Percentiles rank a stretch among this genome's conserved stretches.
Evolutionary conservation across 2,329 filamentous ascomycete species (phyloP).

Genomic region (Neodidymelliopsis sp.): DNA sequence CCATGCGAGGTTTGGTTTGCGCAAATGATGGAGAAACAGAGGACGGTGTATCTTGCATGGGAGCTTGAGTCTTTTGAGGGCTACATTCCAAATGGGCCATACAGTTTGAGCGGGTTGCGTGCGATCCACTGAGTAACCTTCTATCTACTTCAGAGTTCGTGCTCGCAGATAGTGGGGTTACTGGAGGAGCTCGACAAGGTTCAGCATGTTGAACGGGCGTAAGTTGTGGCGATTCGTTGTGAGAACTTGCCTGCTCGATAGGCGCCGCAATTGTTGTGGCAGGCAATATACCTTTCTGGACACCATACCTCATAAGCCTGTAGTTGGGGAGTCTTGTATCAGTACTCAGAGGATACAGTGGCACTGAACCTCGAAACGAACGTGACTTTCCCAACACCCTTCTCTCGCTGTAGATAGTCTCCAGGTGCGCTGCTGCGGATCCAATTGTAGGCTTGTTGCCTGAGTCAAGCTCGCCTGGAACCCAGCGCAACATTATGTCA

Average conservation of each 20-base stretch:
- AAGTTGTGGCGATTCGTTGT: background rate
- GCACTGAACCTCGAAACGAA: conserved; percentile 22
- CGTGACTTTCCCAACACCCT: conserved; percentile 17
- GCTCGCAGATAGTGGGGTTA: too few relatives aligned
- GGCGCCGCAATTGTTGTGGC: background rate
- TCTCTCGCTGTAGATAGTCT: conserved; percentile 23
- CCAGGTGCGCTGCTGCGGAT: conserved; percentile 19
- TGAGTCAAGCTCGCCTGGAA: conserved; percentile 18
- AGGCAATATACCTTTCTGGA: background rate
- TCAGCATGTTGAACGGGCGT: too few relatives aligned
- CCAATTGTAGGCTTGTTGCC: conserved; percentile 11
- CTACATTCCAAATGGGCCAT: too few relatives aligned
- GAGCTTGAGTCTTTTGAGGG: too few relatives aligned
- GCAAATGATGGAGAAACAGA: too few relatives aligned
- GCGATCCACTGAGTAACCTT: too few relatives aligned
- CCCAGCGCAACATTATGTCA: conserved; percentile 27
- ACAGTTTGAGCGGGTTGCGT: too few relatives aligned
- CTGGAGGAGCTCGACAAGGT: too few relatives aligned
- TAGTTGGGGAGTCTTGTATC: background rate
- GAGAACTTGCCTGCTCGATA: too few relatives aligned
- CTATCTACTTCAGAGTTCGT: too few relatives aligned
- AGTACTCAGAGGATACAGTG: conserved; percentile 20
- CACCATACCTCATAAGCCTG: background rate
- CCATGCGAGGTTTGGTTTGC: too few relatives aligned
- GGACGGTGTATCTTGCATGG: too few relatives aligned